Percentiles rank a stretch among this genome's conserved stretches.
Conservation (phyloP, 2,329 filamentous ascomycete species). For the Fusarium ramigenum region DNA sequence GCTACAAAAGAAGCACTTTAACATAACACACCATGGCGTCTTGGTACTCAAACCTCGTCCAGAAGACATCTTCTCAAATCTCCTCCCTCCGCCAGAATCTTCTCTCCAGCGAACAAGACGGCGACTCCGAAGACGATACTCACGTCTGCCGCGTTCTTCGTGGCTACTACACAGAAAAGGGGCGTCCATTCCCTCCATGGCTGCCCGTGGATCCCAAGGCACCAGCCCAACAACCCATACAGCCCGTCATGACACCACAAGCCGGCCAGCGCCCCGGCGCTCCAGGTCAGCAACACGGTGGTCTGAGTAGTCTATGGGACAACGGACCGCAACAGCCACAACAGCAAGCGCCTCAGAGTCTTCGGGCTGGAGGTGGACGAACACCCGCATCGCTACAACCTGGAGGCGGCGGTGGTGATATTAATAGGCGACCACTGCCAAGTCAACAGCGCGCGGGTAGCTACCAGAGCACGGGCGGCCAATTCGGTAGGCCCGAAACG, state of each 20-base stretch:
- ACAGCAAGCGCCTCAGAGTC: constrained; percentile 53
- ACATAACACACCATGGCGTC: constrained; percentile 66
- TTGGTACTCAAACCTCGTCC: constrained; percentile 81
- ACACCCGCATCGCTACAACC: constrained; percentile 44
- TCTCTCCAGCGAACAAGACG: constrained; percentile 71
- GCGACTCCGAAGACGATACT: constrained; percentile 87
- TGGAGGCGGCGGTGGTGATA: constrained; percentile 41
- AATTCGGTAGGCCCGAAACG: constrained; percentile 29
- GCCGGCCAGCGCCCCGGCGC: constrained; percentile 65
- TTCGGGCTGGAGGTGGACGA: constrained; percentile 55
- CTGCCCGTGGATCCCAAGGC: constrained; percentile 87
- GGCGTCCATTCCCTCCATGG: constrained; percentile 83
- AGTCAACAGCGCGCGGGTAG: constrained; percentile 65
- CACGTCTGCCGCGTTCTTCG: constrained; percentile 94
- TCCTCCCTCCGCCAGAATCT: constrained; percentile 75
- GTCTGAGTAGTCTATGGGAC: constrained; percentile 69
- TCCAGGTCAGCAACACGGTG: constrained; percentile 47
- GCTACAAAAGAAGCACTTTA: neutral
- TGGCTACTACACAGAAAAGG: constrained; percentile 91
- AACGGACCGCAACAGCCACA: constrained; percentile 48
- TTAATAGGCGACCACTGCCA: constrained; percentile 47
- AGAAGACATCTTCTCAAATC: constrained; percentile 71
- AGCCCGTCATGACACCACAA: constrained; percentile 62
- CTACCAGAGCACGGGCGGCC: constrained; percentile 66
- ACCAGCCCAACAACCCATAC: constrained; percentile 59